Conservation (phyloP, 73 alveolate genomes). For the Tetrahymena borealis region DNA sequence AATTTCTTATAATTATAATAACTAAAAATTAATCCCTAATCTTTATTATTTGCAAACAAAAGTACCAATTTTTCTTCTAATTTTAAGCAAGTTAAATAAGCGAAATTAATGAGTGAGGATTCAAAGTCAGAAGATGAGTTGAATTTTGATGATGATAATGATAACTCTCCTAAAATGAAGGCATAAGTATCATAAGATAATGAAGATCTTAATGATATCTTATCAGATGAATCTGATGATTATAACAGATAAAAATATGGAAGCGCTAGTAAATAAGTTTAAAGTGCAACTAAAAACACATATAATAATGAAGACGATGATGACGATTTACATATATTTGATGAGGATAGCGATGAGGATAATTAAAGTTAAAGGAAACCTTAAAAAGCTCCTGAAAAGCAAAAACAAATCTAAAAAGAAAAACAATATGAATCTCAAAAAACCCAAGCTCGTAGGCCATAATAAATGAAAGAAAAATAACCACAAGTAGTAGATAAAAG, state of each 20-base stretch:
- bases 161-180: neutral
- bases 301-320: no score
- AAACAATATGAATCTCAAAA: neutral
- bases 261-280: no score
- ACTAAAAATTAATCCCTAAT: no score
- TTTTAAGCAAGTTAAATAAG: neutral
- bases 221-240: neutral
- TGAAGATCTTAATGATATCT: neutral
- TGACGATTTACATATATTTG: neutral
- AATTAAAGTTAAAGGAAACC: neutral
- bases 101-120: neutral
- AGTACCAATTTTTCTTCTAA: neutral
- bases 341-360: neutral
- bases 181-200: neutral
- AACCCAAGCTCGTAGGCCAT: neutral
- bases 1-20: no score
- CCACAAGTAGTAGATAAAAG: neutral
- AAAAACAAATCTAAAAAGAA: neutral
- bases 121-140: neutral
- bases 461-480: neutral
- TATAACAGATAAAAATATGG: no score
- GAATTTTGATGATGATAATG: neutral
- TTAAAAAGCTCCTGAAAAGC: neutral
- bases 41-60: neutral
- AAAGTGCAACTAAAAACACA: no score